Base-by-base conservation (phyloP, 164 flowering plant species). In the Litsea cubeba region DNA sequence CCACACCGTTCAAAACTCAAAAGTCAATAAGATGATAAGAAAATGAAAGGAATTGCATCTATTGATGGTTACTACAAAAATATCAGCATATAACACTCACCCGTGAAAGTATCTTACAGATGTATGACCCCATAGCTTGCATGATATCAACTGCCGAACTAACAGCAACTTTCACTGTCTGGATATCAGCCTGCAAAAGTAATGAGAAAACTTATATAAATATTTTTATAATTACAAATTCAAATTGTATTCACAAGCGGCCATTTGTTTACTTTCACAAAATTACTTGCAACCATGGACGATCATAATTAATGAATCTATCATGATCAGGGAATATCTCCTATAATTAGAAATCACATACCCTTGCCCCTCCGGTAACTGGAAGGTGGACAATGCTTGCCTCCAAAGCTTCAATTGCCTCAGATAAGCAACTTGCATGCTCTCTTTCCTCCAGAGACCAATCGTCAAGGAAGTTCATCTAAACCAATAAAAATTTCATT, bases 341-440 rank as follows among this genome's bases (percentile, higher is more conserved):
- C 60, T 54, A 54, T 54, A 54, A 50, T 28, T n/a, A 58, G 26
- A 23, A 30, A 15, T 2, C 30, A 51, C 86, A 75, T 88, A 93
- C 99, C 88, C 81, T 89, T 79, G 97, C 91, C 30, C 99, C 97
- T 73, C 83, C 85, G 62, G 91, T 83, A 51, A 93, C 85, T 26
- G 99, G 99, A 81, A 95, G 87, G 7, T 91, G 92, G 67, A 90
- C 85, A 74, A 95, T 95, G 87, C 93, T 87, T 50, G 94, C 87
- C 78, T 88, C 90, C 72, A 95, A 82, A 84, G 93, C 95, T 81
- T 88, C 84, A 54, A 83, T 82, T 24, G 86, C 87, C 62, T 86
- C 91, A 46, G 86, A 78, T 76, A 95, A 78, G 62, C 97, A 85
- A 72, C 35, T 79, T 58, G 78, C 76, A 81, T 95, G 98, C 63